Base-by-base conservation (phyloP, 306 rosid genomes). In the Sicyos baderoa region DNA sequence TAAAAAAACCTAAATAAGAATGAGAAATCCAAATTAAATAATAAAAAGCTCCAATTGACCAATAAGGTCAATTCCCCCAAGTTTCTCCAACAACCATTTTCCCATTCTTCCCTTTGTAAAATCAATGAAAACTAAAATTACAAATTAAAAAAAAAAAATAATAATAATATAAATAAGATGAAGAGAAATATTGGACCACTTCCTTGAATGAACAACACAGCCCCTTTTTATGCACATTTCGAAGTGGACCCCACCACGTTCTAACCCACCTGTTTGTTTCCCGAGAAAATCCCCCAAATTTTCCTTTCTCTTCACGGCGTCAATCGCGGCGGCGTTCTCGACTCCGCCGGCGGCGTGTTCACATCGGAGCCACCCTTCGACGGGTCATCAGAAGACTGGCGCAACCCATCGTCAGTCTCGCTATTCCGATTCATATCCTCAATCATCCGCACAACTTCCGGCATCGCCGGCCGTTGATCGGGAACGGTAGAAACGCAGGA, bases 381-480 rank as follows among this genome's bases (percentile, higher is more conserved):
- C 0, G 97, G 99, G 32, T 94, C 99, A 72, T 94, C 99, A 0
- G 99, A 94, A 12, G 99, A 94, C 68, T 88, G 99, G 1, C 99
- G 80, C 42, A 90, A 74, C 1, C 89, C 99, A 2, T 94, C 97
- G 11, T 94, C 99, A 0, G 97, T 88, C 77, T 93, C 99, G 0
- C 7, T 35, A 6, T 87, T 87, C 0, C 96, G 62, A 17, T 78
- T 86, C 83, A 94, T 84, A 15, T 94, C 95, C 70, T 94, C 99
- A 15, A 94, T 94, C 97, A 94, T 88, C 7, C 97, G 87, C 1
- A 94, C 86, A 69, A 90, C 99, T 25, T 94, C 95, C 9, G 71
- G 81, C 91, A 89, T 94, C 2, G 22, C 76, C 0, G 99, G 99
- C 45, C 99, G 80, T 68, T 88, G 96, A 54, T 90, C 99, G 0